phyloP scores from a whole-genome alignment of 2,329 filamentous ascomycete genomes.

The Endocalyx cinctus region DNA sequence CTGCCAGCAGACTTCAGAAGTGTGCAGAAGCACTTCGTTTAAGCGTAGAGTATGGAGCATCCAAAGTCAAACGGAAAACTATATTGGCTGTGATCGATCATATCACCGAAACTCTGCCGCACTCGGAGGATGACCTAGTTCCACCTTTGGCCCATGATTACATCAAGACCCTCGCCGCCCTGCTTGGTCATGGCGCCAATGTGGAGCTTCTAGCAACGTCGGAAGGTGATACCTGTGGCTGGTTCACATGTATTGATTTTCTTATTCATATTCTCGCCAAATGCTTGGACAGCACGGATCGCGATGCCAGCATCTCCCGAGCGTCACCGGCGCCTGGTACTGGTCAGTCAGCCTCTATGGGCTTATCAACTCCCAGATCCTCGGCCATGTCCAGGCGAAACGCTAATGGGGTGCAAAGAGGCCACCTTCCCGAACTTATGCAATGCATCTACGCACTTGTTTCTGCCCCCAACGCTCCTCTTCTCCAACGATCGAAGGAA shows the following conservation, averaged over 20 bases:
- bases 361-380: constrained; percentile 27
- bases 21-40: constrained; percentile 69
- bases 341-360: constrained; percentile 21
- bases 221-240: constrained; percentile 54
- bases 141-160: constrained; percentile 72
- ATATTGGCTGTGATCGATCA: constrained; percentile 76
- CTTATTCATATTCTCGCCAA: constrained; percentile 58
- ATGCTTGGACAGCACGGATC: constrained; percentile 40
- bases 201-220: constrained; percentile 68
- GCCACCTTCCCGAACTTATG: constrained; percentile 51
- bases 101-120: constrained; percentile 69
- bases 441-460: constrained; percentile 62
- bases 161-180: constrained; percentile 64
- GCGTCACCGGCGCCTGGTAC: constrained; percentile 44
- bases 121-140: constrained; percentile 57
- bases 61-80: constrained; percentile 69
- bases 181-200: constrained; percentile 71
- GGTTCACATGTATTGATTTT: constrained; percentile 67
- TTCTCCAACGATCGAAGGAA: constrained; percentile 50
- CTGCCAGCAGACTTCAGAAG: constrained; percentile 55
- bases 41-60: constrained; percentile 64
- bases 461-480: constrained; percentile 62
- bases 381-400: constrained; percentile 16
- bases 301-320: constrained; percentile 30
- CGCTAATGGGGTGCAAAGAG: constrained; percentile 24